A percentile compares a stretch with the other conserved stretches of the same genome.
Evolutionary conservation across 2,329 filamentous ascomycete species (phyloP).

Genomic region (Ophiocordyceps sinensis): DNA sequence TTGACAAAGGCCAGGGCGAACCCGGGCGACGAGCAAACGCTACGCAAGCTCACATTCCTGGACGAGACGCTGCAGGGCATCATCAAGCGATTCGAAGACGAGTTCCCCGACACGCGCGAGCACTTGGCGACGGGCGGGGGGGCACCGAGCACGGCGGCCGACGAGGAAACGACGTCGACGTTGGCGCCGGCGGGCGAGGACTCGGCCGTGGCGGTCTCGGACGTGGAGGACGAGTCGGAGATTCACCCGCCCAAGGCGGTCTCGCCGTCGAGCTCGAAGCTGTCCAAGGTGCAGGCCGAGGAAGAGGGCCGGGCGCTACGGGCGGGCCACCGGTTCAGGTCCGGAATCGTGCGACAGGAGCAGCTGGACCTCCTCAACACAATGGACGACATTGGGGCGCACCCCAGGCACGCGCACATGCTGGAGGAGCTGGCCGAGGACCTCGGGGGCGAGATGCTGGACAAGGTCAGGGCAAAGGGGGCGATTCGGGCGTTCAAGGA

Average conservation of each 20-base stretch:
- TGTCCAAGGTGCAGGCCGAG: slow-evolving; percentile 38
- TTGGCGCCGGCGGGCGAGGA: slow-evolving; percentile 18
- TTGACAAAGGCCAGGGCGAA: slow-evolving; percentile 58
- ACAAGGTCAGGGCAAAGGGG: slow-evolving; percentile 41
- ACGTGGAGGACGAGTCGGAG: slow-evolving; percentile 34
- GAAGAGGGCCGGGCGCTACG: slow-evolving; percentile 43
- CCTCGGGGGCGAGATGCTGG: slow-evolving; percentile 44
- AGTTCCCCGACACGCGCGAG: slow-evolving; percentile 75
- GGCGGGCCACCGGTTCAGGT: slow-evolving; percentile 41
- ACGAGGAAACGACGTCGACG: slow-evolving; percentile 10
- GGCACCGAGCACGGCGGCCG: slow-evolving; percentile 1
- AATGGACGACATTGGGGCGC: slow-evolving; percentile 33
- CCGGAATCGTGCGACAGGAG: slow-evolving; percentile 35
- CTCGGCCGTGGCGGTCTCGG: slow-evolving; percentile 22
- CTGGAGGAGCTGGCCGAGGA: slow-evolving; percentile 50
- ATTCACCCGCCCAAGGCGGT: slow-evolving; percentile 25
- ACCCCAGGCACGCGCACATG: slow-evolving; percentile 34
- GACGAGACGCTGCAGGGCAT: slow-evolving; percentile 80
- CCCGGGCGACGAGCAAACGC: slow-evolving; percentile 57
- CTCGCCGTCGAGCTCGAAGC: slow-evolving; percentile 36
- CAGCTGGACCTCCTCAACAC: slow-evolving; percentile 33
- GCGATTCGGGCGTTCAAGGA: slow-evolving; percentile 47
- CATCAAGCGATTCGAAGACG: slow-evolving; percentile 90
- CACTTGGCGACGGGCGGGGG: not conserved
- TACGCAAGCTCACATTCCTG: slow-evolving; percentile 75